These are phyloP conservation scores for Phytophthora ramorum DNA, from an alignment of 352 stramenopile genomes.

Conservation along the genomic window DNA sequence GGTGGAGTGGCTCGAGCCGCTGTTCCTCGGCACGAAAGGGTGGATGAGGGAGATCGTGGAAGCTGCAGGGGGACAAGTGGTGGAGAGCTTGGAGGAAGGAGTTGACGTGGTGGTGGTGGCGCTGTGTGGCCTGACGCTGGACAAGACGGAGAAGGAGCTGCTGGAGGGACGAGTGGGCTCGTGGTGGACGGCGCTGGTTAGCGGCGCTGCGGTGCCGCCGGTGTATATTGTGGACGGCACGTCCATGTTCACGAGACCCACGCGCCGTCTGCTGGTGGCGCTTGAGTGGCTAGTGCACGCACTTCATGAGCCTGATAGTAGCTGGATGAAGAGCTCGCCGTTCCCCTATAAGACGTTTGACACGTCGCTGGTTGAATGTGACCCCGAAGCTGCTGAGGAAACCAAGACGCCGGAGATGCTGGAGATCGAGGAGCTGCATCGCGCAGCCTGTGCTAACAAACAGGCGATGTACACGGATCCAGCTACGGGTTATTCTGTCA, in stretches of 20 bases:
- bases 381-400: slow-evolving; percentile 7
- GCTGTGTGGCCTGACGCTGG: slow-evolving; percentile 60
- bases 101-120: slow-evolving; percentile 68
- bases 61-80: slow-evolving; percentile 46
- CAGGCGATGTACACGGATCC: slow-evolving; percentile 88
- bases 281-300: slow-evolving; percentile 68
- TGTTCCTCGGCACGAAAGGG: slow-evolving; percentile 67
- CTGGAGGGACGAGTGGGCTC: slow-evolving; percentile 41
- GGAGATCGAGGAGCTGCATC: slow-evolving; percentile 76
- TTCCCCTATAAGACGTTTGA: slow-evolving; percentile 59
- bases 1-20: slow-evolving; percentile 78
- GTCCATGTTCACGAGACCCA: slow-evolving; percentile 78
- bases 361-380: slow-evolving; percentile 11
- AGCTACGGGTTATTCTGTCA: slow-evolving; percentile 85
- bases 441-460: slow-evolving; percentile 65
- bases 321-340: slow-evolving; percentile 36
- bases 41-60: slow-evolving; percentile 78
- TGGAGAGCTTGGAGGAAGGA: slow-evolving; percentile 31
- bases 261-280: slow-evolving; percentile 53
- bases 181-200: slow-evolving; percentile 47
- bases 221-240: slow-evolving; percentile 74
- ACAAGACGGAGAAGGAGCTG: slow-evolving; percentile 54
- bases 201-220: slow-evolving; percentile 13
- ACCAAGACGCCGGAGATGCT: slow-evolving; percentile 28
- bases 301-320: slow-evolving; percentile 34